Base-by-base conservation (phyloP, 768 basidiomycete species). In the Podaxis mareebaensis region DNA sequence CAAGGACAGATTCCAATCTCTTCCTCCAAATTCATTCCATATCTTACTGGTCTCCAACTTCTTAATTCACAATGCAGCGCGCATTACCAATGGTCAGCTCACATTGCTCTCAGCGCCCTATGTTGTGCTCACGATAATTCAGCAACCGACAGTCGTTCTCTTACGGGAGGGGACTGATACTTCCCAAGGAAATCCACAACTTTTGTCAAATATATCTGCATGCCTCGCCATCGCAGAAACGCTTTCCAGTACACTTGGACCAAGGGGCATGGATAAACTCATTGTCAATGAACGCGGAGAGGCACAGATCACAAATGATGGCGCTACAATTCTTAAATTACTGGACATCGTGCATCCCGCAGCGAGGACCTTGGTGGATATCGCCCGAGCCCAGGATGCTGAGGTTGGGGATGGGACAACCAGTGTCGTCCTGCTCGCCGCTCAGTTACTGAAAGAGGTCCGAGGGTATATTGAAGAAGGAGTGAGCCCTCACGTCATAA, bases 331-430 rank as follows among this genome's bases (percentile, higher is more conserved):
- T 73, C 83, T 99, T 72, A 96, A 97, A 76, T 83, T 99, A 64
- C 85, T 99, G 65, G 97, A 99, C 67, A 96, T 99, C 73, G 90
- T 99, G 1, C 97, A 99, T 76, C 97, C 97, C 53, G 96, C 97
- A 61, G 97, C 97, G 22, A 87, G 93, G 72, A 96, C 95, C n/a
- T 81, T 99, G 63, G 97, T 99, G 53, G 97, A 99, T 71, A 98
- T 99, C 72, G 97, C 95, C 48, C 88, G 97, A 36, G 96, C 97
- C 13, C 96, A 99, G 77, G 97, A 99, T 74, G 96, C 96, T 20
- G 96, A 99, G 75, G 94, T 98, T 52, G 97, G 97, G 59, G 97
- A 99, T 77, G 97, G 97, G 40, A 99, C 97, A 1, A 99, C 97
- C 2, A 95, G 89, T 68, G 96, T 99, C 3, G 95, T 98, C 2